Evolutionary conservation across 139 green algal genomes (phyloP).

Genomic region (Ulvella scutata): DNA sequence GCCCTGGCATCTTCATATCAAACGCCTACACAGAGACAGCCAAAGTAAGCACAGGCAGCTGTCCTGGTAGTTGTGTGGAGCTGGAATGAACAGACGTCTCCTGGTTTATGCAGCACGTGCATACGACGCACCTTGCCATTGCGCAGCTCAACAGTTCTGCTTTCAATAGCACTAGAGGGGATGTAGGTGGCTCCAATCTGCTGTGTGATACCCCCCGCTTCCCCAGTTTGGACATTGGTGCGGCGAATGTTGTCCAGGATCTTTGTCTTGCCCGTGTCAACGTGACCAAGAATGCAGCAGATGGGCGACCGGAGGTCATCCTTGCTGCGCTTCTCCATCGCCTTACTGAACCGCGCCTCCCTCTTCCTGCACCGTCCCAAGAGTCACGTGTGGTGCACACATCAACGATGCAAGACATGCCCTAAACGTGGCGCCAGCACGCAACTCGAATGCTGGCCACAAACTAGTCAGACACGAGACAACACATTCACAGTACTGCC

Average conservation of each 20-base stretch:
- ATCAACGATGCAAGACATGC: too few species aligned
- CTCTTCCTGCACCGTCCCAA: too few species aligned
- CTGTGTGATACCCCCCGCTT: slow-evolving; percentile 98
- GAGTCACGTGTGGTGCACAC: too few species aligned
- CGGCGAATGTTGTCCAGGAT: slow-evolving; percentile 95
- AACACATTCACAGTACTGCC: too few species aligned
- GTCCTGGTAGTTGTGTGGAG: too few species aligned
- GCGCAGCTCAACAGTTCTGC: slow-evolving; percentile 56
- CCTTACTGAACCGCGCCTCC: slow-evolving; percentile 34
- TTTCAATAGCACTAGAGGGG: slow-evolving; percentile 58
- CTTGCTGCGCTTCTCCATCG: slow-evolving; percentile 33
- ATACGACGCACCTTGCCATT: slow-evolving; percentile 10
- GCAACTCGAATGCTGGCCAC: too few species aligned
- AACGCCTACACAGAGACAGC: slow-evolving; percentile 24
- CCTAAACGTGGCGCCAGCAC: too few species aligned
- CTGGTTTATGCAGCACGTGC: neutral
- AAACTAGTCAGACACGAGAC: too few species aligned
- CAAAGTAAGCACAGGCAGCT: neutral
- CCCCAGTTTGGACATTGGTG: slow-evolving; percentile 95
- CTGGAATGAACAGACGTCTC: neutral
- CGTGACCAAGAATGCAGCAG: slow-evolving; percentile 98
- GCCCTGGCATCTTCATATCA: slow-evolving; percentile 70
- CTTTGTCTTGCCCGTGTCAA: slow-evolving; percentile 99
- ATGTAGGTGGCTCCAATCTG: slow-evolving; percentile 99
- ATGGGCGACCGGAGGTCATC: slow-evolving; percentile 87